Evolutionary conservation across 1,284 basidiomycete genomes (phyloP).

Genomic region (Athelia psychrophila): DNA sequence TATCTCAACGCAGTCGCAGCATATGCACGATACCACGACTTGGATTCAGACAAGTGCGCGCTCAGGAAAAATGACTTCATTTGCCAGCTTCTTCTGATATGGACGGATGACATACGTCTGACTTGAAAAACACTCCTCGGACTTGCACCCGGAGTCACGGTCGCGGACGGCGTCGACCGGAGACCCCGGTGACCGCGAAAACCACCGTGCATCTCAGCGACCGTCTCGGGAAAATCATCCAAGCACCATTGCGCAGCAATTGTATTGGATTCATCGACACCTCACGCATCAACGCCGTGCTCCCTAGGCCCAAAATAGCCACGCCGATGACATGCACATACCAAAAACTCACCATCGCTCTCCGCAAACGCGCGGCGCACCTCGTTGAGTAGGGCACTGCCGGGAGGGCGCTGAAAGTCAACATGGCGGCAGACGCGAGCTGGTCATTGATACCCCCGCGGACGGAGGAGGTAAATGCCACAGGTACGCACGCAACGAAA

Average conservation of each 20-base stretch:
- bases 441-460: conserved; percentile 27
- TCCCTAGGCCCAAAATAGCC: conserved; percentile 26
- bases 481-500: conserved; percentile 30
- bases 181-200: too few species aligned
- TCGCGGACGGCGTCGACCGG: too few species aligned
- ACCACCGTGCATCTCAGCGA: too few species aligned
- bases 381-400: conserved; percentile 25
- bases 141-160: too few species aligned
- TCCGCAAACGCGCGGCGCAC: conserved; percentile 33
- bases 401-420: conserved; percentile 23
- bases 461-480: conserved; percentile 26
- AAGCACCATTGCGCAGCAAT: conserved; percentile 22
- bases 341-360: conserved; percentile 30
- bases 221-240: too few species aligned
- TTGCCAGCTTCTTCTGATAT: too few species aligned
- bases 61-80: too few species aligned
- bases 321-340: conserved; percentile 31
- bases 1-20: too few species aligned
- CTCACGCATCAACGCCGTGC: conserved; percentile 28
- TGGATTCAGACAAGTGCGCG: too few species aligned
- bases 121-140: too few species aligned
- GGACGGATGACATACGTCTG: too few species aligned
- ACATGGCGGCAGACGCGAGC: conserved; percentile 35
- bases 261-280: conserved; percentile 25
- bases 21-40: too few species aligned